Evolutionary conservation across 495 filamentous ascomycete genomes (phyloP), one percentile per base, ranked within the genome.

Genomic region (Penicillium desertorum): DNA sequence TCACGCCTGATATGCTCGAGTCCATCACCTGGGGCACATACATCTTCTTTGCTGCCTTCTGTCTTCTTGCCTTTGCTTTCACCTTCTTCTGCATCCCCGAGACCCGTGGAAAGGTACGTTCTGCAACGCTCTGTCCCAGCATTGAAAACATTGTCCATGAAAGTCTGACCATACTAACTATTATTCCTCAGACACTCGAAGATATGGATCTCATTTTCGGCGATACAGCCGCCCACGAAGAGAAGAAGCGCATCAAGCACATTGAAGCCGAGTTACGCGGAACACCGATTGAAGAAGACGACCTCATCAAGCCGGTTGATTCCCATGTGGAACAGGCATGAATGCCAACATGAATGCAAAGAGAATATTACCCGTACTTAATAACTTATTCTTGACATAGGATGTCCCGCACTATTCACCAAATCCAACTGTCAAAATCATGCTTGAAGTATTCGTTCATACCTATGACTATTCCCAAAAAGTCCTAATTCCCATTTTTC

Each of bases 141-240:
- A 5, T 17, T 7, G n/a, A 10, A 3, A 6, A 3, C 14, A 9
- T n/a, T 27, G 6, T 46, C 16, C 9, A 44, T 23, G 41, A 6
- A 10, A 12, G 14, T 17, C 17, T 9, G n/a, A 17, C 16, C 16
- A 17, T 39, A n/a, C 45, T 32, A 48, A 48, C 16, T 8, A 1
- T 11, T 8, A 11, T 20, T 9, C 27, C 14, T 32, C 45, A 83
- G 39, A 76, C 76, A 27, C 64, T 81, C 14, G 78, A 81, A 65
- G 73, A 81, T 63, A 81, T 83, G 87, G 89, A 92, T 60, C 78
- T 88, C 54, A 80, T 92, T 48, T 92, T 93, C 66, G 89, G 89
- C 42, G 85, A 82, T 36, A 84, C 85, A 51, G 81, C 83, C 11
- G 87, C 87, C 0, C 79, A 85, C 32, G 86, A 87, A 55, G 88